phyloP scores from a whole-genome alignment of 2,329 filamentous ascomycete genomes.

The Myrmaecium sp. region DNA sequence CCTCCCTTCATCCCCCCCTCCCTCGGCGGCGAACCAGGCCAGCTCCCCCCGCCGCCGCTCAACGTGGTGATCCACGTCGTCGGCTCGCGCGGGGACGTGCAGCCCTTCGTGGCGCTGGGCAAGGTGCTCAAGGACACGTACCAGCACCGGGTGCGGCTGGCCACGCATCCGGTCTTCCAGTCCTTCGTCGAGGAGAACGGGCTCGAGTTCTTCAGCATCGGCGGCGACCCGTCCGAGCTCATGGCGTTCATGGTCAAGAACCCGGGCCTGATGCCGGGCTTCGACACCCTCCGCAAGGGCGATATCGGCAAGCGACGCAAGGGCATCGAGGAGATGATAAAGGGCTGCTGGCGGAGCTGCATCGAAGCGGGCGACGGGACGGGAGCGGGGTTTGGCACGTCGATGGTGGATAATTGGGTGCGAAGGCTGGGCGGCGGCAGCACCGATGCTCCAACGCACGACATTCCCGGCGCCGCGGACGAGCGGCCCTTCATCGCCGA shows the following conservation, averaged over 20 bases:
- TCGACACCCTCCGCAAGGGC: conserved; percentile 58
- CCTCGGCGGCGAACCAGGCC: conserved; percentile 45
- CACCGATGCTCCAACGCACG: conserved; percentile 16
- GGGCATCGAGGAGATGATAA: conserved; percentile 63
- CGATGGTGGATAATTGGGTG: conserved; percentile 36
- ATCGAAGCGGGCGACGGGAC: conserved; percentile 59
- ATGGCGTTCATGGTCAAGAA: conserved; percentile 83
- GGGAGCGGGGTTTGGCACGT: conserved; percentile 32
- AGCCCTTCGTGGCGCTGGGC: conserved; percentile 32
- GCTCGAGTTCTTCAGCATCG: conserved; percentile 34
- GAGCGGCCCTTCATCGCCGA: conserved; percentile 73
- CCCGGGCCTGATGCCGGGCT: conserved; percentile 67
- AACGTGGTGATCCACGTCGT: conserved; percentile 34
- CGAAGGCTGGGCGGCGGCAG: conserved; percentile 24
- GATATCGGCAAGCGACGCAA: conserved; percentile 59
- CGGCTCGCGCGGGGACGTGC: conserved; percentile 32
- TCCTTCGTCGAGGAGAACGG: conserved; percentile 32
- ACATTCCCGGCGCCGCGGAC: conserved; percentile 16
- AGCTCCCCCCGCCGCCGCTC: conserved; percentile 31
- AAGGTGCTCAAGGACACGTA: conserved; percentile 33
- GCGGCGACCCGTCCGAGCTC: conserved; percentile 31
- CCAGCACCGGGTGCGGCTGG: conserved; percentile 29
- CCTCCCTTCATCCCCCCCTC: conserved; percentile 58
- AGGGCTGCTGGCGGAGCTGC: conserved; percentile 76
- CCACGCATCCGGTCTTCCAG: conserved; percentile 32